A percentile compares a stretch with the other conserved stretches of the same genome.
phyloP scores from a whole-genome alignment of 1,139 yeast species.

The Lodderomyces jiufengensis region DNA sequence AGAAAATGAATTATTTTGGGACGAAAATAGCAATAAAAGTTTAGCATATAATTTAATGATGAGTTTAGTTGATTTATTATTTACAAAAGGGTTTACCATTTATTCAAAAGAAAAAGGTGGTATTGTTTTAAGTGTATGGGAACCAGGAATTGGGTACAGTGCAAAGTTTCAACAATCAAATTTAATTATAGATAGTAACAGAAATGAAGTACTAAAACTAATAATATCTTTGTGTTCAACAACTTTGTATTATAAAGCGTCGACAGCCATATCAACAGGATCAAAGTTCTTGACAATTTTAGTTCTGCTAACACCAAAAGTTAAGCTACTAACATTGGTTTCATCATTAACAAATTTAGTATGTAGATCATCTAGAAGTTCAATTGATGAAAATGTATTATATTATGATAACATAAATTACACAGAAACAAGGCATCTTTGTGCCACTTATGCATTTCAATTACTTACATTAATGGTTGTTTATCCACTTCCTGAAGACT shows the following conservation, averaged over 20 bases:
- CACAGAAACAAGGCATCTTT: constrained; percentile 48
- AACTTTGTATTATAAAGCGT: constrained; percentile 51
- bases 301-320: constrained; percentile 50
- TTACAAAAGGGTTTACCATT: constrained; percentile 60
- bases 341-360: constrained; percentile 67
- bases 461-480: constrained; percentile 58
- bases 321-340: constrained; percentile 49
- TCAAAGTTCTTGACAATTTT: constrained; percentile 57
- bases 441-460: constrained; percentile 59
- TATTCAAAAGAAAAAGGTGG: constrained; percentile 12
- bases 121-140: constrained; percentile 49
- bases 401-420: constrained; percentile 22
- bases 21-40: constrained; percentile 4
- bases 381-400: constrained; percentile 34
- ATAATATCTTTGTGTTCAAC: constrained; percentile 62
- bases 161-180: constrained; percentile 43
- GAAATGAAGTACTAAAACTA: constrained; percentile 64
- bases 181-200: constrained; percentile 56
- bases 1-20: constrained; percentile 39
- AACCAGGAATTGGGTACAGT: constrained; percentile 64
- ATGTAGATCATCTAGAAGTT: constrained; percentile 34
- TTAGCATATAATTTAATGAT: constrained; percentile 51
- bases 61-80: constrained; percentile 50
- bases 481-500: constrained; percentile 51
- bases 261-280: constrained; percentile 47